Percentiles rank a stretch among this genome's conserved stretches.
These are phyloP conservation scores for Mycena citricolor DNA, from an alignment of 1,284 basidiomycete species.

Conservation along the genomic window DNA sequence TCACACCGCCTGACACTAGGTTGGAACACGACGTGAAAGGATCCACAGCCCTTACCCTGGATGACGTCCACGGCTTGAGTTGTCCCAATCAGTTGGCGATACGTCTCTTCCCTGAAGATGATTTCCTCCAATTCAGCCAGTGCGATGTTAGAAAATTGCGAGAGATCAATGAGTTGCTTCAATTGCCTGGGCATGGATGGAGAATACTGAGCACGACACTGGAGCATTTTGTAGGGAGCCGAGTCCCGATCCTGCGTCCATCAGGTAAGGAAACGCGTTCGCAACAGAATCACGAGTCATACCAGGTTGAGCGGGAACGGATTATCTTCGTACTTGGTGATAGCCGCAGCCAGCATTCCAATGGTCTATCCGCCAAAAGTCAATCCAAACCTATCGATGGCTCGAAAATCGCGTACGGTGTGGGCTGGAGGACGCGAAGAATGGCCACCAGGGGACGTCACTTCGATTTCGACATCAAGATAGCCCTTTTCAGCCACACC, in stretches of 20 bases:
- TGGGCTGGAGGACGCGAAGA: constrained; percentile 49
- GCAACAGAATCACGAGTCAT: constrained; percentile 3
- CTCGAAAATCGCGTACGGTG: constrained; percentile 22
- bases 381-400: too few relatives aligned
- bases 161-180: constrained; percentile 27
- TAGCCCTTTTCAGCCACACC: constrained; percentile 58
- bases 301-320: constrained; percentile 35
- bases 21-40: constrained; percentile 43
- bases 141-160: constrained; percentile 28
- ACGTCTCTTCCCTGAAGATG: constrained; percentile 28
- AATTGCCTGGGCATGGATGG: constrained; percentile 33
- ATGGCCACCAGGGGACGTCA: constrained; percentile 53
- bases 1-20: constrained; percentile 55
- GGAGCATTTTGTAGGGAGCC: constrained; percentile 29
- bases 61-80: constrained; percentile 61
- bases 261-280: too few relatives aligned
- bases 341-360: constrained; percentile 43
- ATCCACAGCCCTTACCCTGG: constrained; percentile 39
- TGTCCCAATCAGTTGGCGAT: constrained; percentile 41
- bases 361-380: constrained; percentile 39
- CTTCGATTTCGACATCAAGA: constrained; percentile 43
- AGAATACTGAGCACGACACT: constrained; percentile 36
- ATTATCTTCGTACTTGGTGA: constrained; percentile 43
- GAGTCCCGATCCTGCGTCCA: constrained; percentile 26
- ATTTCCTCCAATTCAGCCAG: constrained; percentile 34